phyloP scores from a whole-genome alignment of 768 basidiomycete species.

The Baorangia bicolor region DNA sequence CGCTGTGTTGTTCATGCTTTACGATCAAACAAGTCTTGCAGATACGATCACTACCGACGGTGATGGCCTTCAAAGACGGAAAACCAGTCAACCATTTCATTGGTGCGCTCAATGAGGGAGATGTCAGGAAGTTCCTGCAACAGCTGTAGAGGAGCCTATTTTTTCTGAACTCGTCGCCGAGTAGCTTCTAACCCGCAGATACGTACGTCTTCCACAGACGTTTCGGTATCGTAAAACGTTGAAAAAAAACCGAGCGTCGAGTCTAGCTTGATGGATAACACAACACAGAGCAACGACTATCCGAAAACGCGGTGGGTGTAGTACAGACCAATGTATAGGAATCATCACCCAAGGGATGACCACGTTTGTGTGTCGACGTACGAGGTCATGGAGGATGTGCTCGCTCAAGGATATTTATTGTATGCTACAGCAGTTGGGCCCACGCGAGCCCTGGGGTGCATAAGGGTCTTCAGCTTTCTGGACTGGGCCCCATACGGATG shows the following conservation, averaged over 20 bases:
- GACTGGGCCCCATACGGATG: conserved; percentile 97
- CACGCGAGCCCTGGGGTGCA: conserved; percentile 62
- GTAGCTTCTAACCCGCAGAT: not conserved
- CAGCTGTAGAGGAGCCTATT: conserved; percentile 26
- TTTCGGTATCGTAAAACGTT: conserved; percentile 10
- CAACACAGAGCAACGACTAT: conserved; percentile 5
- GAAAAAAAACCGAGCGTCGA: not conserved
- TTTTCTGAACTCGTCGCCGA: not conserved
- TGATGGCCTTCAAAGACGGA: conserved; percentile 73
- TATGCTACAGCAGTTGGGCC: conserved; percentile 54
- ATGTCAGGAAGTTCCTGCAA: conserved; percentile 46
- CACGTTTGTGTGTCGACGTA: not conserved
- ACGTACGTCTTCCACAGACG: not conserved
- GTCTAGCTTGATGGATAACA: conserved; percentile 12
- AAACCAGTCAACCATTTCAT: conserved; percentile 57
- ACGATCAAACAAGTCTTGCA: conserved; percentile 26
- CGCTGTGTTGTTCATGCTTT: not conserved
- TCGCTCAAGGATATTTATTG: conserved; percentile 39
- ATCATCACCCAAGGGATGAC: not conserved
- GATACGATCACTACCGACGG: conserved; percentile 78
- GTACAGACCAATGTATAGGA: conserved; percentile 18
- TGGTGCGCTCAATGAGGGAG: conserved; percentile 51
- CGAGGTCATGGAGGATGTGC: not conserved
- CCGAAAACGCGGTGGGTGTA: conserved; percentile 9
- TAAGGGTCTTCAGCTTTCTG: conserved; percentile 92